These are phyloP conservation scores for Picea sitchensis DNA, from an alignment of 75 land plant species.

Conservation along the genomic window DNA sequence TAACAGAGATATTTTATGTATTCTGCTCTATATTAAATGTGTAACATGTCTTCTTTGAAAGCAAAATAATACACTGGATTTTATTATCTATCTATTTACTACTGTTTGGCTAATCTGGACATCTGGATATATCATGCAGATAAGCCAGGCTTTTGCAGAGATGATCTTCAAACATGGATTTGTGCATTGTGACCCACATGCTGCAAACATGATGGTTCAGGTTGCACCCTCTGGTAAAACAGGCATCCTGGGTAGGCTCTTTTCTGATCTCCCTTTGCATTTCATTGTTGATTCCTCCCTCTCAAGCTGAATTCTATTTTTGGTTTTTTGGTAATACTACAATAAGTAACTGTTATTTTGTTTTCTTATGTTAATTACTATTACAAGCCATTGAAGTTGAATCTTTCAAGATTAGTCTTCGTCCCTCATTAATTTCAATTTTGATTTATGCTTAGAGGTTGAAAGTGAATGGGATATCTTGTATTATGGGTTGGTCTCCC, in stretches of 20 bases:
- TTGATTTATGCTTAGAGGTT: background rate
- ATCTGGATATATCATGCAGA: conserved; percentile 32
- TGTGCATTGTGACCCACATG: conserved; percentile 99
- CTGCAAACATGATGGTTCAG: conserved; percentile 89
- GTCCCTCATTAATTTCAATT: background rate
- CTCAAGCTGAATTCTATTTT: background rate
- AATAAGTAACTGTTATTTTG: background rate
- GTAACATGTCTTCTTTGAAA: background rate
- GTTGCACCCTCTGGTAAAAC: conserved; percentile 37
- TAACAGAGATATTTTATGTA: background rate
- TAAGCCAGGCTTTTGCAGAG: conserved; percentile 88
- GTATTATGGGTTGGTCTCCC: background rate
- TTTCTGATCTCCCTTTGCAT: background rate
- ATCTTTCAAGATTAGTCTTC: background rate
- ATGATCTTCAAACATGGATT: conserved; percentile 99
- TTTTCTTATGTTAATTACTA: background rate
- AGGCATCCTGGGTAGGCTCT: conserved; percentile 35
- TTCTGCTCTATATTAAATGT: background rate
- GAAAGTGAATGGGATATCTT: background rate
- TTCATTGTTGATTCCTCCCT: background rate
- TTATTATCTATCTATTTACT: conserved; percentile 5
- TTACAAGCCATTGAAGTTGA: background rate
- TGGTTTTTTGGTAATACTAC: too few species aligned
- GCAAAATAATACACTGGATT: background rate
- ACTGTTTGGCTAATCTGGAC: background rate